Base-by-base conservation (phyloP, 805 yeast genomes). In the Candida insectorum region DNA sequence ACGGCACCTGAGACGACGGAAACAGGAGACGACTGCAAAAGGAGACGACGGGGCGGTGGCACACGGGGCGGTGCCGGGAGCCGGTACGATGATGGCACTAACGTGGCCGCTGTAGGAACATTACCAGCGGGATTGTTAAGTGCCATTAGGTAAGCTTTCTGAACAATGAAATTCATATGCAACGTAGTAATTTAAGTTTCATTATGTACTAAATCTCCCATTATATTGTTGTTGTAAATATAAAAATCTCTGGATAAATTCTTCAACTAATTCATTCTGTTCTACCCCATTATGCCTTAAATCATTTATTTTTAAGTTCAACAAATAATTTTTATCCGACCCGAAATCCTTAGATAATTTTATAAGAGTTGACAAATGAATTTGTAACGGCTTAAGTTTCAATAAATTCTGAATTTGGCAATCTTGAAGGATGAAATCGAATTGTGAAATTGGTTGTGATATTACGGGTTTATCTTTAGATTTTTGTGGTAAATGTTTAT, bases 261-360 rank as follows among this genome's bases (percentile, higher is more conserved):
- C 91, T 51, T 84, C 89, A 4, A 85, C 77, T 16, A 79, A 56
- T 40, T 65, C 76, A 48, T 85, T 85, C 31, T 73, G 75, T 44
- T 85, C 86, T 0, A 64, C 34, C 0, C 95, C 95, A 4, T 82
- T 81, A 3, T 49, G 51, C 21, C 95, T 58, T 11, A 85, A 58
- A 34, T 75, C 77, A 6, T 75, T 65, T 7, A 85, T 59, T 44
- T 81, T 78, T 44, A 75, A 69, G 40, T 77, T 71, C 2, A 85
- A 85, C 9, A 81, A 68, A 16, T 73, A 80, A 16, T 60, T 43
- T 22, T 85, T 56, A 14, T 79, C 78, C 16, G 80, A 86, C 7
- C 54, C 38, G 15, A 40, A 31, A 7, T 33, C 25, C 9, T 39
- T 14, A 13, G 28, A 19, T 14, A 40, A 28, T 24, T 43, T 43